Evolutionary conservation across 2,329 filamentous ascomycete species (phyloP), one percentile per base, ranked within the genome.

Genomic region (Aspergillus thermomutatus): DNA sequence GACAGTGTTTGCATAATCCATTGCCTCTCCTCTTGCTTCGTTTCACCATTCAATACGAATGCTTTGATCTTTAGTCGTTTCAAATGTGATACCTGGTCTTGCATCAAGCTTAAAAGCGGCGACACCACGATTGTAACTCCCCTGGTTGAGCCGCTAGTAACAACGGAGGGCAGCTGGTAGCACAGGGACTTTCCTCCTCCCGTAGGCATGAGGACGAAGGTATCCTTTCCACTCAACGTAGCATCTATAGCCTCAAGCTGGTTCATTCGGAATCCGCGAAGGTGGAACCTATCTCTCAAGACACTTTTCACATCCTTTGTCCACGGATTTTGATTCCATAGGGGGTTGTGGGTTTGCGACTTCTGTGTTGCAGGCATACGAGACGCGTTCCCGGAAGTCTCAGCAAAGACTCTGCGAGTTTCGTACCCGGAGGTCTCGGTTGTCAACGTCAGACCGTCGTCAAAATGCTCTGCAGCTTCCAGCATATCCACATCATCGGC

Each of bases 151-250:
- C 94, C 94, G 48, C 85, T 89, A 49, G 82, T 84, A 31, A 99
- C 82, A 21, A 97, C 84, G 2, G 94, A 91, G 14, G 94, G 95
- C 11, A 99, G 78, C 72, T 99, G 95, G 71, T 99, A 99, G 72
- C 94, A 97, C 1, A 99, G 80, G 1, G 93, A 97, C 71, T 99
- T 99, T 45, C 94, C 94, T 58, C 94, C 94, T 53, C 94, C 94
- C 0, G 94, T 99, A 2, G 95, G 94, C 94, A 99, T 99, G 41
- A 99, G 80, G 17, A 99, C 89, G 71, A 99, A 99, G 0, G 90
- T 88, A 74, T 99, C 93, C 61, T 93, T 87, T 3, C 93, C 94
- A 28, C 79, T 81, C 48, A 99, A 79, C 0, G 94, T 97, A 1
- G 92, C 89, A 72, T 99, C 97, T 72, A 99, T 97, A 14, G 94